Evolutionary conservation across 371 early-diverging fungal genomes (phyloP), one percentile per base, ranked within the genome.

Genomic region (Saksenaea oblongispora): DNA sequence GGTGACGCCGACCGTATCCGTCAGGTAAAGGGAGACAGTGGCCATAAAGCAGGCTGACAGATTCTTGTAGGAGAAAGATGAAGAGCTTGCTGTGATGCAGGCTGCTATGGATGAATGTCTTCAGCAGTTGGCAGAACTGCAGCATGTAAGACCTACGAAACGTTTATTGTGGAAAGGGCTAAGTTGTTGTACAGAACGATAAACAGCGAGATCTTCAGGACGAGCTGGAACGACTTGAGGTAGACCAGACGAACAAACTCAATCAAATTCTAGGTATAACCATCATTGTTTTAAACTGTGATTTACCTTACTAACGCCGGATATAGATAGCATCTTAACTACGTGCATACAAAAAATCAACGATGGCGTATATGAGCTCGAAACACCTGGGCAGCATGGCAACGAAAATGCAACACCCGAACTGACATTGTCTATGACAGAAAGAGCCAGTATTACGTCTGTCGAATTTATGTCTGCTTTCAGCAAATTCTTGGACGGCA

Each of bases 41-140:
- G 17, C 15, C 14, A 61, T 26, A n/a, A n/a, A 35, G 15, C 13
- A 35, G 26, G 2, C 37, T 18, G 5, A 36, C 9, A 9, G 34
- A 41, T 1, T n/a, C 11, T 61, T 61, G 8, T 69, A 74, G 68
- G 78, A 80, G 69, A 95, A 93, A 74, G 94, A 95, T 63, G 96
- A 95, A 62, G 98, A 98, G 62, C 84, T 92, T 58, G 87, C 89
- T 5, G 91, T 96, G 1, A 79, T 95, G 28, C 95, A 96, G 76
- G 90, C 93, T n/a, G 95, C 94, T 34, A 86, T 98, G 86, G 98
- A 97, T 76, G 96, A 98, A 80, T 92, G 94, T 56, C 80, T 98
- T 59, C 64, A 89, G 31, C 94, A 95, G 61, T 78, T 98, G 65
- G 87, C 92, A 15, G 85, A 91, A 58, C 66, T 93, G 63, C 92